A percentile compares a stretch with the other conserved stretches of the same genome.
Evolutionary conservation across 257 asterid genomes (phyloP).

Genomic region (Asclepias syriaca): DNA sequence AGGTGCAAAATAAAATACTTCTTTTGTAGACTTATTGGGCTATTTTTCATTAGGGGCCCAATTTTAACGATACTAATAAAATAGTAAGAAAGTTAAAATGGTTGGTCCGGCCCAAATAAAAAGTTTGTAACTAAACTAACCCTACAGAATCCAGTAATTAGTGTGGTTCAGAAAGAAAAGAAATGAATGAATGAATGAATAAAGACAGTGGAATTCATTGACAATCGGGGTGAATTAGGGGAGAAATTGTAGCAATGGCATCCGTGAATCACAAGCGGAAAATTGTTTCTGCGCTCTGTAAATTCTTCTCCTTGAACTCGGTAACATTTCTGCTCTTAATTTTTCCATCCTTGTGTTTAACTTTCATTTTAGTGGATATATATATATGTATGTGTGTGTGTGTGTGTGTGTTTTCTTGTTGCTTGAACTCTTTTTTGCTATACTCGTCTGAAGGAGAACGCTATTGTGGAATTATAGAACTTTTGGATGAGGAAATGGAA

Average conservation of each 20-base stretch:
- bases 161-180: background rate
- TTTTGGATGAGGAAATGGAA: background rate
- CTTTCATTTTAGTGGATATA: background rate
- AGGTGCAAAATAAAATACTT: too few species aligned
- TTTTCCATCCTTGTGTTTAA: background rate
- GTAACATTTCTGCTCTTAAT: conserved; percentile 30
- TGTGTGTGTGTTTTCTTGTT: background rate
- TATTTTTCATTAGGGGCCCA: background rate
- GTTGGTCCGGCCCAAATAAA: conserved; percentile 3
- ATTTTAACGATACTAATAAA: background rate
- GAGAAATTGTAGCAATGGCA: conserved; percentile 37
- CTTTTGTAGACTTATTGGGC: background rate
- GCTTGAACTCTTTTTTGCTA: background rate
- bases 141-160: conserved; percentile 10
- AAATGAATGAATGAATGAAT: background rate
- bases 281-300: conserved; percentile 50
- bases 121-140: conserved; percentile 14
- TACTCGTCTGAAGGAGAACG: background rate
- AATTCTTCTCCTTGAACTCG: conserved; percentile 41
- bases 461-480: background rate
- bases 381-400: too few species aligned
- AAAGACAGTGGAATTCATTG: background rate
- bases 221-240: background rate
- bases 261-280: conserved; percentile 33
- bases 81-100: too few species aligned